Base-by-base conservation (phyloP, 768 basidiomycete species). In the Macrolepiota dolichaula region DNA sequence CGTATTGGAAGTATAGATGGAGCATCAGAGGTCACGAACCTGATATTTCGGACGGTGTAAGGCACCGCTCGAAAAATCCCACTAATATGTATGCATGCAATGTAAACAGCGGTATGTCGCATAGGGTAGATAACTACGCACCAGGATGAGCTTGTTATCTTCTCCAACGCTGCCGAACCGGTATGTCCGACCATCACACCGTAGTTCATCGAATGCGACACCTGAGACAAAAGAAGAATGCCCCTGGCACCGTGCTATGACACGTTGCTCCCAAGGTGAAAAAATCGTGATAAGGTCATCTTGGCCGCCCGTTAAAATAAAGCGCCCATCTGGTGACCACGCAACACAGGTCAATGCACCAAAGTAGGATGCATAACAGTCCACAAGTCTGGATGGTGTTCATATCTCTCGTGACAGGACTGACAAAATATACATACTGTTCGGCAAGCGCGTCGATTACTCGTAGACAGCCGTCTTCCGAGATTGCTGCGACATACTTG, bases 121-220 rank as follows among this genome's bases (percentile, higher is more conserved):
- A 61, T 15, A 49, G 36, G n/a, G 9, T 13, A 59, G 24, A 15
- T 27, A 38, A 25, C 54, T 19, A 72, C 85, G 57, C 70, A 95
- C 95, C 65, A 98, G 70, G 47, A 97, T 91, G 4, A 99, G 69
- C 71, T 96, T 96, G 71, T 96, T 97, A 68, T 99, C 97, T 72
- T 98, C 96, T 17, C 95, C 97, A 2, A 98, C 94, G 68, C 93
- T 96, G 1, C 91, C 94, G 68, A 99, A 98, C 7, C 96, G 84
- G 69, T 98, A 96, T 44, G 94, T 93, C 36, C 95, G 82, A 29
- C 90, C 89, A 65, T 96, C 93, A 65, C 92, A 92, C 19, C 90
- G 84, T 32, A 87, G 77, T n/a, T 89, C 87, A 71, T 99, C 97
- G 70, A 98, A 98, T 1, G 90, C 88, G 17, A 98, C 83, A 11